Base-by-base conservation (phyloP, 306 rosid species). In the Quercus wislizeni region DNA sequence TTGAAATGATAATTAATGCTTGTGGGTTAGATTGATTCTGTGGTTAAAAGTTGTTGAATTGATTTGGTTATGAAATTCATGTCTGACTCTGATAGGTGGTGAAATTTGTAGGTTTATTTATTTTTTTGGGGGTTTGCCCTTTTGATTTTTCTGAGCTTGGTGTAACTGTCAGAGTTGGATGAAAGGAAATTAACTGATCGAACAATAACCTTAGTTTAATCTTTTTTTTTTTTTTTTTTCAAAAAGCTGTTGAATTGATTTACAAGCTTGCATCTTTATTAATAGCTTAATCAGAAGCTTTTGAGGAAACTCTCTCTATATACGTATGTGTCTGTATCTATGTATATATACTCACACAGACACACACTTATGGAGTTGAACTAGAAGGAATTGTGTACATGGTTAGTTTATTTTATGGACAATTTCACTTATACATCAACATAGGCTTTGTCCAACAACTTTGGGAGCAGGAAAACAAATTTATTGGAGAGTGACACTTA, bases 121-220 rank as follows among this genome's bases (percentile, higher is more conserved):
- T 54, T 11, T 54, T 11, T 4, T 71, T 14, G 1, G 54, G 54
- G 54, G 5, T 49, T 2, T 14, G 30, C 2, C 19, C 25, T 71
- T 71, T 61, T 49, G 51, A 31, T 43, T 58, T 52, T 33, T 57
- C 27, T 68, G 71, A 77, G 62, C 69, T 74, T 78, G 68, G 68
- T 68, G 79, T 49, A 41, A 56, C 76, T 49, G 82, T 59, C 71
- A 74, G 30, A 55, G 76, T 33, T 76, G 11, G 69, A 69, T 67
- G 27, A 56, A n/a, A 63, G 46, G 41, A 80, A 80, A 61, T 77
- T 77, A 68, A 69, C 69, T 49, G 82, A 77, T 73, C 69, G 41
- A 28, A 19, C 23, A 31, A 27, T 35, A 33, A 79, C 52, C 30
- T 46, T 10, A 49, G 5, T 30, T 11, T 18, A 65, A 18, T 65